phyloP scores from a whole-genome alignment of 1,284 basidiomycete genomes.

The Ceratobasidium papillatum region DNA sequence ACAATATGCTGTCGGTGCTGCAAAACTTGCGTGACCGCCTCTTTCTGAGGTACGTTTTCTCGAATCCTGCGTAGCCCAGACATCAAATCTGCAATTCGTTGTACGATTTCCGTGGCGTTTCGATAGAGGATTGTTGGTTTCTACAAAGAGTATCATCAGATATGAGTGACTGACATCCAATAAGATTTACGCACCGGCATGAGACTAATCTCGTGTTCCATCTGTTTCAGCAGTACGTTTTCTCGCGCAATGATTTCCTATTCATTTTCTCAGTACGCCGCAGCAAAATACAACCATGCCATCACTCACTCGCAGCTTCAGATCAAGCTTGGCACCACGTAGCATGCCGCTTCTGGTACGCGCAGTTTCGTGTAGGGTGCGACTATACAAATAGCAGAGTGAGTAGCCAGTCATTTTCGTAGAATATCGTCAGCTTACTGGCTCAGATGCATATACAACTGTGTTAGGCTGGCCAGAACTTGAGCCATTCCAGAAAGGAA shows the following conservation, averaged over 20 bases:
- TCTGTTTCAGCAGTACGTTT: slow-evolving; percentile 48
- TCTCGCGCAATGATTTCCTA: slow-evolving; percentile 38
- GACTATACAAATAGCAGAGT: not conserved
- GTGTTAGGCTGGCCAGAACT: slow-evolving; percentile 56
- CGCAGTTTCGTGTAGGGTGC: slow-evolving; percentile 25
- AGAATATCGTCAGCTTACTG: not conserved
- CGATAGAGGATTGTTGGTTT: slow-evolving; percentile 62
- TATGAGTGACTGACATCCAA: not conserved
- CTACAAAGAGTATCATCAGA: slow-evolving; percentile 47
- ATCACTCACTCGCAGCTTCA: slow-evolving; percentile 13
- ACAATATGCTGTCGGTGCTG: slow-evolving; percentile 60
- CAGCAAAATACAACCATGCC: not conserved
- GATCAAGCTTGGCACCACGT: slow-evolving; percentile 29
- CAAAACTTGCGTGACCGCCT: slow-evolving; percentile 57
- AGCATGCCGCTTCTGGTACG: slow-evolving; percentile 32
- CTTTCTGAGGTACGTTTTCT: slow-evolving; percentile 59
- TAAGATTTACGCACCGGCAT: slow-evolving; percentile 55
- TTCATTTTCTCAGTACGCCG: not conserved
- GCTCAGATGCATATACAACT: slow-evolving; percentile 53
- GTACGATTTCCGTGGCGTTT: slow-evolving; percentile 54
- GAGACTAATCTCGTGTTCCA: slow-evolving; percentile 62
- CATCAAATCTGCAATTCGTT: slow-evolving; percentile 59
- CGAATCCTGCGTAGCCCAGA: slow-evolving; percentile 60
- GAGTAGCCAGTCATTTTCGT: not conserved
- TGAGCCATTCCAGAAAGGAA: slow-evolving; percentile 58